Base-by-base conservation (phyloP, 441 rosid genomes). In the Populus hybrid region DNA sequence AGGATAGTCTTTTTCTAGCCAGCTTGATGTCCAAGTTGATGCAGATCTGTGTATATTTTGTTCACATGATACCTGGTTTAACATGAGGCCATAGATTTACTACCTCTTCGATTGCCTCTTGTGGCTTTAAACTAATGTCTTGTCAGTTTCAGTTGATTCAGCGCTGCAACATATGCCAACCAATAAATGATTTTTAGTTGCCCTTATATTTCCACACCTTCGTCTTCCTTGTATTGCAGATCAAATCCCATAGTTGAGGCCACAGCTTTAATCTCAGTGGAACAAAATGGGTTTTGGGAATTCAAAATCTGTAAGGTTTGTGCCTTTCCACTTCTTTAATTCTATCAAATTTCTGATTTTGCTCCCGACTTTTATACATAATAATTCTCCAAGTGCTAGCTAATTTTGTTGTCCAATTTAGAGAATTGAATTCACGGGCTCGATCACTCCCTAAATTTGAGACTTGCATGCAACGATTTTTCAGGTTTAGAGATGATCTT, bases 241-340 rank as follows among this genome's bases (percentile, higher is more conserved):
- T 78, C 80, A 75, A 84, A 77, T 61, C 76, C 63, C 21, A 32
- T 50, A 11, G 73, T 63, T 73, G 76, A 79, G 73, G 76, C 78
- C 9, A 10, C 28, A 11, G 30, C 38, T 57, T 34, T 38, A 14
- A 73, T 63, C 80, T 30, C 28, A 67, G 68, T 67, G 66, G 8
- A 26, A 67, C 67, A 66, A 59, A 76, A 91, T 91, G 96, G 89
- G 76, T 75, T 88, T 34, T 82, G 81, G 74, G 57, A 80, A 87
- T 83, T 84, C 96, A 82, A 90, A 91, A 89, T 88, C 95, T 76
- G 93, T 88, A 30, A 93, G 98, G 96, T 93, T 73, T 63, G 87
- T 74, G n/a, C 30, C 57, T 66, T 74, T 67, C 57, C 5, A 16
- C 34, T 64, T 75, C 66, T 77, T 70, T 59, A 30, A 36, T 68